Evolutionary conservation across 192 early-diverging fungal genomes (phyloP), one percentile per base, ranked within the genome.

Genomic region (Haplosporangium gracile): DNA sequence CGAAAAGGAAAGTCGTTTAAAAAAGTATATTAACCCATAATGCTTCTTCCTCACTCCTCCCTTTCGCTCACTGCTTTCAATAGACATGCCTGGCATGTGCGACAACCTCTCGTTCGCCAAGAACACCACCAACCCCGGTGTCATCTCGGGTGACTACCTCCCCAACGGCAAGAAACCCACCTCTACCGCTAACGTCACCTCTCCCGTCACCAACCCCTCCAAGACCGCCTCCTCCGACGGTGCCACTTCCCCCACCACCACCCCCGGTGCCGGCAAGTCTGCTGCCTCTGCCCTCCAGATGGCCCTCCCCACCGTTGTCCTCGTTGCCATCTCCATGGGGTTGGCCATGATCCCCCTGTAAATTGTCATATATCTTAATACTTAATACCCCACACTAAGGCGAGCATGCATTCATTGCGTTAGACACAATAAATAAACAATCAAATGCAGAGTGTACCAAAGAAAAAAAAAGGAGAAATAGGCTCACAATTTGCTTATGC

Each of bases 281-380:
- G 72, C 57, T 70, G 82, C 76, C 39, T 38, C 42, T n/a, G n/a
- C 77, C 4, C 11, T 83, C 72, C 82, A 83, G 72, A 69, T 74
- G 39, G 47, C 82, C 34, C 32, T 79, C 39, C 75, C 76, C 1
- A 83, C 82, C 63, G 11, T 72, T 38, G 68, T 40, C 24, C 77
- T 83, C 38, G 82, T 72, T 36, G 57, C 45, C 65, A 40, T 83
- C 42, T 83, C 82, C 49, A 70, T 79, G 82, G 75, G 82, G 26
- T 60, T 83, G 65, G 76, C 82, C 68, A 69, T 83, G 75, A 69
- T 78, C 63, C 74, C 74, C 53, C 18, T 53, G 74, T 76, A 45
- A 65, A 71, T 91, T 24, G 36, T 8, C 92, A 92, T 82, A 70
- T 74, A 15, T 9, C 11, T 65, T 51, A 51, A 51, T 51, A 65